Evolutionary conservation across 140 eudicot species (phyloP).

Genomic region (Bidens hawaiensis): DNA sequence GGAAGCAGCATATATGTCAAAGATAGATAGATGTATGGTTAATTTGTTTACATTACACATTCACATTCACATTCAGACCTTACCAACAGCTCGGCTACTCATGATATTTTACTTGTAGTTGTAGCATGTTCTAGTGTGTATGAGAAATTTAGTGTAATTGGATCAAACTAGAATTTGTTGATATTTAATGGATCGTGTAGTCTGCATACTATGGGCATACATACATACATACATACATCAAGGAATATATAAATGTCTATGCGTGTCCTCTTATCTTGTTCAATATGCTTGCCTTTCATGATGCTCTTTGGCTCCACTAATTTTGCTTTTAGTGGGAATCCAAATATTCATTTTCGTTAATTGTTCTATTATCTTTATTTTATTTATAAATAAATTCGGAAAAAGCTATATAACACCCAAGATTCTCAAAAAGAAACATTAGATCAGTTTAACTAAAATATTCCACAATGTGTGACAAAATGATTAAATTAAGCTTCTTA

Average conservation of each 20-base stretch:
- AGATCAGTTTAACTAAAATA: not conserved
- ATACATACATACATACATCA: conserved; percentile 1
- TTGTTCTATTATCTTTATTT: not conserved
- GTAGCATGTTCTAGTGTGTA: too few species aligned
- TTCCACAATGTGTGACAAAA: not conserved
- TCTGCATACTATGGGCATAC: conserved; percentile 16
- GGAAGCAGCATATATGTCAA: too few species aligned
- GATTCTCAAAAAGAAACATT: not conserved
- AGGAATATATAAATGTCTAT: conserved; percentile 21
- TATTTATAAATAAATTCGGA: too few species aligned
- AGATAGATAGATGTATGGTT: too few species aligned
- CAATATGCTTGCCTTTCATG: conserved; percentile 31
- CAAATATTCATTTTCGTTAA: not conserved
- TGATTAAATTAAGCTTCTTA: not conserved
- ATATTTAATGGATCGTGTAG: not conserved
- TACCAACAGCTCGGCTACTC: too few species aligned
- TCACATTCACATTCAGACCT: too few species aligned
- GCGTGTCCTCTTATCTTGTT: conserved; percentile 27
- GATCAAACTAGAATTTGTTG: not conserved
- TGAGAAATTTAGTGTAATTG: not conserved
- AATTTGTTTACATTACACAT: too few species aligned
- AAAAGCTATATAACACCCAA: not conserved
- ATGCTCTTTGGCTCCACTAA: conserved; percentile 41
- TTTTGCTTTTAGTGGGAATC: conserved; percentile 30
- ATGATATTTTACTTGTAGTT: too few species aligned